Evolutionary conservation across 768 basidiomycete genomes (phyloP).

Genomic region (Suillus paluster): DNA sequence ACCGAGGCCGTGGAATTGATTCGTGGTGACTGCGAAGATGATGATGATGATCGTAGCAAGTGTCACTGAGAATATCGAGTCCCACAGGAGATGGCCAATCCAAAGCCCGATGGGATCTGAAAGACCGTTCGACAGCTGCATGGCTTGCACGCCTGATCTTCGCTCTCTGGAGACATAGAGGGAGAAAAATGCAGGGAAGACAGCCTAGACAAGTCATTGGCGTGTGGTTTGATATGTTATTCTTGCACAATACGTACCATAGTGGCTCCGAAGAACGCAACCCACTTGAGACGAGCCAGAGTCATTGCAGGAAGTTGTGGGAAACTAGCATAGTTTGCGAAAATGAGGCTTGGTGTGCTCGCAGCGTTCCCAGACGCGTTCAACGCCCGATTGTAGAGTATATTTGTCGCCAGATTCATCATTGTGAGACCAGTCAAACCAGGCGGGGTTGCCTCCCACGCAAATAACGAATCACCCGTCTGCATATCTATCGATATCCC

Average conservation of each 20-base stretch:
- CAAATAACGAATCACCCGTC: constrained; percentile 57
- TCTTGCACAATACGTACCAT: constrained; percentile 52
- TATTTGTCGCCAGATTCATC: constrained; percentile 70
- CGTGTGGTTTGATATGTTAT: neutral
- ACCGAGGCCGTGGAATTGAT: constrained; percentile 73
- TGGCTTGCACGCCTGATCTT: constrained; percentile 71
- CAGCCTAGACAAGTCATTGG: constrained; percentile 47
- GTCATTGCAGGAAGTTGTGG: constrained; percentile 60
- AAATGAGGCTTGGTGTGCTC: constrained; percentile 54
- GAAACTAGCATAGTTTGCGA: constrained; percentile 59
- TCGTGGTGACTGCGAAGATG: constrained; percentile 56
- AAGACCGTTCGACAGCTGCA: constrained; percentile 81
- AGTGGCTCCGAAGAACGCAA: constrained; percentile 71
- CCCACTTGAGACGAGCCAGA: constrained; percentile 70
- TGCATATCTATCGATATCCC: constrained; percentile 66
- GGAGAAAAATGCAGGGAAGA: constrained; percentile 83
- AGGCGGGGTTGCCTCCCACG: constrained; percentile 73
- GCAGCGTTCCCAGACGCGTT: constrained; percentile 49
- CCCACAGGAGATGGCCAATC: constrained; percentile 81
- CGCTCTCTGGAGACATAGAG: constrained; percentile 78
- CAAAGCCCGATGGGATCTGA: constrained; percentile 72
- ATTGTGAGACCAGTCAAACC: constrained; percentile 61
- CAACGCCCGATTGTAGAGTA: constrained; percentile 65
- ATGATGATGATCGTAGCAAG: constrained; percentile 66
- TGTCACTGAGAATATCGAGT: constrained; percentile 62